Percentiles rank a stretch among this genome's conserved stretches.
Conservation (phyloP, 148 eudicot species). For the Arctostaphylos glauca region DNA sequence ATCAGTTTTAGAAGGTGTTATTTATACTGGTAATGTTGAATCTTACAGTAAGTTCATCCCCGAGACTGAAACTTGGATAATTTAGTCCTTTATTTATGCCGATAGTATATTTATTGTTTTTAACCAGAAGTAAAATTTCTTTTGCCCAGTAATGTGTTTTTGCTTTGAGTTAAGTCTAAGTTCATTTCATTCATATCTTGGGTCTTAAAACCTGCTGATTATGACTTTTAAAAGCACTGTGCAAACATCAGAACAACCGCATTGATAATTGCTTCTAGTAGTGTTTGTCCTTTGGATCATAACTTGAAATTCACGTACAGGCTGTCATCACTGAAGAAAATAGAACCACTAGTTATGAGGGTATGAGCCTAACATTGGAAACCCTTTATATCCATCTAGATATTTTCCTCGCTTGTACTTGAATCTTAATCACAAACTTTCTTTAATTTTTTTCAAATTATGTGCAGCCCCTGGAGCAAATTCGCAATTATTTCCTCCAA, state of each 20-base stretch:
- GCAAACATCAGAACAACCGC: slow-evolving; percentile 3
- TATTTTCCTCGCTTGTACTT: not conserved
- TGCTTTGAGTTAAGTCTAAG: not conserved
- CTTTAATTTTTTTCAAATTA: slow-evolving; percentile 10
- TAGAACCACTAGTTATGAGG: slow-evolving; percentile 40
- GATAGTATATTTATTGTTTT: not conserved
- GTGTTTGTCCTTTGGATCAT: slow-evolving; percentile 3
- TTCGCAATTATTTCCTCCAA: slow-evolving; percentile 70
- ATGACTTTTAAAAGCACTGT: not conserved
- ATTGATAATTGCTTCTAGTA: not conserved
- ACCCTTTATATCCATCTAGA: not conserved
- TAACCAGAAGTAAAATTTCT: not conserved
- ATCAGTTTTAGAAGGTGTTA: not conserved
- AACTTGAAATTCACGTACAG: slow-evolving; percentile 36
- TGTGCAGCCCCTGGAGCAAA: slow-evolving; percentile 69
- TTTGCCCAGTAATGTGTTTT: not conserved
- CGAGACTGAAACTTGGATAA: not conserved
- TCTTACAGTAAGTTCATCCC: not conserved
- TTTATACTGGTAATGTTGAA: not conserved
- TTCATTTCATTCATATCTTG: not conserved
- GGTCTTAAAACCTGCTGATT: not conserved
- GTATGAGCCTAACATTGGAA: slow-evolving; percentile 31
- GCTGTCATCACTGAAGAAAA: slow-evolving; percentile 68
- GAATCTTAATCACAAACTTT: slow-evolving; percentile 9
- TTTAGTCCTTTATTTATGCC: not conserved